Percentiles rank a stretch among this genome's conserved stretches.
Conservation (phyloP, 768 basidiomycete genomes). For the Xerocomus potaroensis region DNA sequence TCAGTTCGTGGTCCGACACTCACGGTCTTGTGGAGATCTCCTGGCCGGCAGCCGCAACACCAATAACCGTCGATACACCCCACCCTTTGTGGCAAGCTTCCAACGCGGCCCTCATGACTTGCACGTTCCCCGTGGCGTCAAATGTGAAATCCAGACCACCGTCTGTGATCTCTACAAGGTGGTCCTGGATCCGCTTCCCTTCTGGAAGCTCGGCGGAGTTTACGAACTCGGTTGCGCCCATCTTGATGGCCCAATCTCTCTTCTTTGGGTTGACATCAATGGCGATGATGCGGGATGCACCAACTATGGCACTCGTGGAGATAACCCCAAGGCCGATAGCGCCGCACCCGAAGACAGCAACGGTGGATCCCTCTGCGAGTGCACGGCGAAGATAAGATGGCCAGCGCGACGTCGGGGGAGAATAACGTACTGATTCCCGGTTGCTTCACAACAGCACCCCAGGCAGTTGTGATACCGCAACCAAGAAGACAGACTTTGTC, state of each 20-base stretch:
- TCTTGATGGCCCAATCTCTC: slow-evolving; percentile 83
- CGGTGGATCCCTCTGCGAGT: slow-evolving; percentile 67
- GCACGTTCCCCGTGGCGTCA: slow-evolving; percentile 92
- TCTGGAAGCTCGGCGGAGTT: slow-evolving; percentile 72
- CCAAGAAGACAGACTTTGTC: slow-evolving; percentile 97
- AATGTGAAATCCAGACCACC: slow-evolving; percentile 97
- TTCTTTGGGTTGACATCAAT: slow-evolving; percentile 87
- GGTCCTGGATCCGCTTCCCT: slow-evolving; percentile 83
- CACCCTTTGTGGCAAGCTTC: slow-evolving; percentile 99
- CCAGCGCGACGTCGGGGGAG: neutral
- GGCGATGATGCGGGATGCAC: slow-evolving; percentile 87
- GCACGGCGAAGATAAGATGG: neutral
- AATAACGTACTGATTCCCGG: slow-evolving; percentile 66
- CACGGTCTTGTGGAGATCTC: slow-evolving; percentile 89
- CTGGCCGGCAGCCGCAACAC: slow-evolving; percentile 95
- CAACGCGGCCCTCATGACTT: slow-evolving; percentile 92
- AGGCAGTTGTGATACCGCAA: slow-evolving; percentile 97
- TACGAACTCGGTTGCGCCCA: slow-evolving; percentile 94
- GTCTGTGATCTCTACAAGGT: slow-evolving; percentile 89
- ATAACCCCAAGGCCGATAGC: slow-evolving; percentile 95
- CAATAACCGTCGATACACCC: slow-evolving; percentile 95
- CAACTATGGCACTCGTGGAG: slow-evolving; percentile 70
- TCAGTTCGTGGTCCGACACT: slow-evolving; percentile 25
- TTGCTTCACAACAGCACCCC: slow-evolving; percentile 93
- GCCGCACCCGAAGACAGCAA: slow-evolving; percentile 95